These are phyloP conservation scores for Rhizophora mangle DNA, from an alignment of 345 rosid genomes.

Conservation along the genomic window DNA sequence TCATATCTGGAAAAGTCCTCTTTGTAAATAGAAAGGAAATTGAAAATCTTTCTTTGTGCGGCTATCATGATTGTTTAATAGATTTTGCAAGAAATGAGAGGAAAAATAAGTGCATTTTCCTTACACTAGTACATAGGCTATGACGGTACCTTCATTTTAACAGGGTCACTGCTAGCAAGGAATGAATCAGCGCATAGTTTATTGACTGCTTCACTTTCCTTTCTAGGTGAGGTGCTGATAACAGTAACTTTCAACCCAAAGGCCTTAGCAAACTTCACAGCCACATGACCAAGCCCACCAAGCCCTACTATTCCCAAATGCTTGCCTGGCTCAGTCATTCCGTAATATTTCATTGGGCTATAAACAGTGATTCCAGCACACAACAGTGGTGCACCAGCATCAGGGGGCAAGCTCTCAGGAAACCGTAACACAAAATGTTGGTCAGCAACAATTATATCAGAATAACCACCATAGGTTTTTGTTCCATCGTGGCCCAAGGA, in stretches of 20 bases:
- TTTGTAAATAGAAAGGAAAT: too few species aligned
- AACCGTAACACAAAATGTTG: slow-evolving; percentile 61
- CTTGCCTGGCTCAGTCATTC: slow-evolving; percentile 76
- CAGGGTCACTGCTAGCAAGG: slow-evolving; percentile 55
- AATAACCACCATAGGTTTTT: slow-evolving; percentile 68
- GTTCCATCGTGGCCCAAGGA: slow-evolving; percentile 50
- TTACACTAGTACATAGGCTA: too few species aligned
- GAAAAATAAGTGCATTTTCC: too few species aligned
- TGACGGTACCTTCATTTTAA: slow-evolving; percentile 55
- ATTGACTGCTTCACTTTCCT: slow-evolving; percentile 51
- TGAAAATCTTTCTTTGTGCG: too few species aligned
- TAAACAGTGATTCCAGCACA: slow-evolving; percentile 90
- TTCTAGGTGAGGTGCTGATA: slow-evolving; percentile 59
- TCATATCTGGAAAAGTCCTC: too few species aligned
- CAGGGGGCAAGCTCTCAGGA: slow-evolving; percentile 63
- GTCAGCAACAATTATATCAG: slow-evolving; percentile 65
- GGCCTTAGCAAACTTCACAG: slow-evolving; percentile 81
- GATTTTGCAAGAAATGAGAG: too few species aligned
- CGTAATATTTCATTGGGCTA: slow-evolving; percentile 89
- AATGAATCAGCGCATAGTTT: slow-evolving; percentile 60
- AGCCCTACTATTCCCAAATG: slow-evolving; percentile 87
- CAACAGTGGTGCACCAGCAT: slow-evolving; percentile 67
- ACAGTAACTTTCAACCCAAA: slow-evolving; percentile 85
- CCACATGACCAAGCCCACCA: slow-evolving; percentile 92
- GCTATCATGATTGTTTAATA: too few species aligned